Percentiles rank a stretch among this genome's conserved stretches.
phyloP scores from a whole-genome alignment of 1,284 basidiomycete species.

The Cutaneotrichosporon sp. region DNA sequence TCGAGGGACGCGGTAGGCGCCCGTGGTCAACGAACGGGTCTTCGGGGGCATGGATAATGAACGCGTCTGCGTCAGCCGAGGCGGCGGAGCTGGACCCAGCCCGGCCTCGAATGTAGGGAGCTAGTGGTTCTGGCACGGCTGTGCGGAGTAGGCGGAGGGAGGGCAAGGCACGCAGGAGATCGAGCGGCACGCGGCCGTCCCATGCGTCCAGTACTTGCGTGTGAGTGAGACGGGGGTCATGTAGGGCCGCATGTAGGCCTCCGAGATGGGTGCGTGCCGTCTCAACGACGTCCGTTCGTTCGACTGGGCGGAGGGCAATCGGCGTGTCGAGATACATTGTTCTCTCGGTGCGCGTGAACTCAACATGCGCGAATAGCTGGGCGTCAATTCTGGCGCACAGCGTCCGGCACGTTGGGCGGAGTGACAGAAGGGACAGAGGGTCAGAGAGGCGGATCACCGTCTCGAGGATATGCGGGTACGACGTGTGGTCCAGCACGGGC shows the following conservation, averaged over 20 bases:
- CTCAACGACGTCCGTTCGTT: background rate
- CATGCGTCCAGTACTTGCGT: background rate
- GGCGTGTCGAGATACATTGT: background rate
- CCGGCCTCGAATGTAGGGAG: background rate
- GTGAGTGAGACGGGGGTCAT: background rate
- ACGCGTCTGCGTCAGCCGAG: no score
- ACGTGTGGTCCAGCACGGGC: background rate
- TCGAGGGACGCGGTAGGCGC: background rate
- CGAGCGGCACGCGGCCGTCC: background rate
- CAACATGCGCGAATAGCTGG: background rate
- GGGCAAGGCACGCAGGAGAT: background rate
- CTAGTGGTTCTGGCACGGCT: background rate
- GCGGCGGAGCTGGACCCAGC: background rate
- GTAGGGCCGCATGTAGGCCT: background rate
- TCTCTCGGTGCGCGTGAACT: background rate
- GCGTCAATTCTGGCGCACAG: background rate
- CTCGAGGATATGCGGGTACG: background rate
- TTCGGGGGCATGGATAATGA: background rate
- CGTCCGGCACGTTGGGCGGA: background rate
- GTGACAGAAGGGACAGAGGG: background rate
- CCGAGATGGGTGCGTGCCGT: background rate
- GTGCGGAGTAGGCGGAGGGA: background rate
- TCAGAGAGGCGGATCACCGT: background rate
- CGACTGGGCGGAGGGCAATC: background rate
- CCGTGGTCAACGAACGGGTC: background rate